A percentile compares a stretch with the other conserved stretches of the same genome.
Evolutionary conservation across 345 rosid genomes (phyloP).

Genomic region (Syzygium grande): DNA sequence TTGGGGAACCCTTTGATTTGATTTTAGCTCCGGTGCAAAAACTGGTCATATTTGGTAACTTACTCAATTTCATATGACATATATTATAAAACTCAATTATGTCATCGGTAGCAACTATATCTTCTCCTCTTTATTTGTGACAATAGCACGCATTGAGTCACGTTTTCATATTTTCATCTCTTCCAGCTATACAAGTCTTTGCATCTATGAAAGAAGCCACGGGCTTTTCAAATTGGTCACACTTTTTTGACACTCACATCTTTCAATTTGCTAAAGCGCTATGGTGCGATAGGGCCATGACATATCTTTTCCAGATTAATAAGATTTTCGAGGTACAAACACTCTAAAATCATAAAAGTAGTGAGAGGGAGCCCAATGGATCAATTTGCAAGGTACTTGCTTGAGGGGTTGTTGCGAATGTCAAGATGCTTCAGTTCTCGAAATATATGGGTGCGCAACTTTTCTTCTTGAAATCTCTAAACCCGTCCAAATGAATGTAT

Average conservation of each 20-base stretch:
- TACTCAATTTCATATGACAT: neutral
- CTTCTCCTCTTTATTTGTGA: neutral
- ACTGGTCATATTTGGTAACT: neutral
- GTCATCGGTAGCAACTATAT: neutral
- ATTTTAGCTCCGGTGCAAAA: neutral
- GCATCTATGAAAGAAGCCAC: neutral
- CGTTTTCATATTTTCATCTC: neutral
- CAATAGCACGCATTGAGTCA: neutral
- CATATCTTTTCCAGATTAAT: neutral
- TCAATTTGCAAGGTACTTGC: neutral
- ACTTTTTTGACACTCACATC: neutral
- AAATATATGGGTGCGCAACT: neutral
- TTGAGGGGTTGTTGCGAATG: neutral
- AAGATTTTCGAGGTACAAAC: neutral
- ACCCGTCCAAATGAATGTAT: neutral
- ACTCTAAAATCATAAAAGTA: neutral
- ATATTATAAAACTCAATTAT: neutral
- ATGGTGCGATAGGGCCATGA: neutral
- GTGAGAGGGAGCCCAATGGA: neutral
- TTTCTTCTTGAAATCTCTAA: neutral
- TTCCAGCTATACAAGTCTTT: neutral
- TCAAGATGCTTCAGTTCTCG: neutral
- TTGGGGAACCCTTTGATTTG: neutral
- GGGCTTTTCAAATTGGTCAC: accelerated
- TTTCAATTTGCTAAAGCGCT: neutral